Evolutionary conservation across 1,139 yeast species (phyloP), one percentile per base, ranked within the genome.

Genomic region (Suhomyces terraborum): DNA sequence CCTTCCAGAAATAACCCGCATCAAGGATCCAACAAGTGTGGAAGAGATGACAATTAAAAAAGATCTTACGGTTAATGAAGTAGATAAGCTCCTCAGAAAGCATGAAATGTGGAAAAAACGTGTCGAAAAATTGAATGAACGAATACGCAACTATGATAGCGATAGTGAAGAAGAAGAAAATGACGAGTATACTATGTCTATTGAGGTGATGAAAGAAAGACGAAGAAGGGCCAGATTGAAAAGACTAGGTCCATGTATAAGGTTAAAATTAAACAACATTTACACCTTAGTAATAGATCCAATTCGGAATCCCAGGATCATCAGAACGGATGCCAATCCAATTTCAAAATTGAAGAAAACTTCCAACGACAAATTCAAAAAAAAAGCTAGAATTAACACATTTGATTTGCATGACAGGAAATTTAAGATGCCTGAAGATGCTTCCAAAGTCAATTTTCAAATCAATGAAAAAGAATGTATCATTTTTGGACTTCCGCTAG

Each of bases 41-140:
- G 59, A 60, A 2, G 94, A 85, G 50, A 54, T 83, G 51, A 61
- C 58, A 17, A 42, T 47, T 14, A 85, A 85, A 54, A 66, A 77
- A 27, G 58, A 60, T 4, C 61, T 78, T 46, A 82, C 91, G 0
- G 60, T 79, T 3, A 55, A 55, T 7, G 84, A 80, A 43, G 73
- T 85, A 18, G 62, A 67, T 10, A 53, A 62, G 17, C 63, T 81
- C 39, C 59, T 84, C 17, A 55, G 55, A 4, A 78, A 74, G 52
- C 80, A 71, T 48, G 75, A 73, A 5, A 65, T 64, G 36, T 71
- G 77, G 76, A 67, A 64, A 40, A 59, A 54, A 41, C 55, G 74
- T 12, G 58, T 55, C 23, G 70, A 66, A 5, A 30, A 33, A 5
- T 50, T 69, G 14, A 54, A 51, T 10, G 45, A 49, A 12, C 69